Evolutionary conservation across 257 asterid species (phyloP).

Genomic region (Solanum chiquidenum): DNA sequence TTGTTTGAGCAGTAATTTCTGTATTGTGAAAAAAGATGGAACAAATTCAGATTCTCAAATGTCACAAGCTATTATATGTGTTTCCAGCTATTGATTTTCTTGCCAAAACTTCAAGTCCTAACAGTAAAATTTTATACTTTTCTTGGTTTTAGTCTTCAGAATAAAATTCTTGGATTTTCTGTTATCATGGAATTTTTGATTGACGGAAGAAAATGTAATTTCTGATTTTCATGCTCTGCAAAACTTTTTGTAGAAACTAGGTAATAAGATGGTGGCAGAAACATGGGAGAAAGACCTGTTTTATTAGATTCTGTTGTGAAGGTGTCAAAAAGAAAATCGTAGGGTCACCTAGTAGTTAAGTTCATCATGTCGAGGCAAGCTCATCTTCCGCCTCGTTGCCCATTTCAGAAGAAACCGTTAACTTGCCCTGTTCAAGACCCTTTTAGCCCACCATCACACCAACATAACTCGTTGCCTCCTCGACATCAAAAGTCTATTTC

Average conservation of each 20-base stretch:
- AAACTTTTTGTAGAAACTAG: background rate
- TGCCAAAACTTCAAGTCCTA: background rate
- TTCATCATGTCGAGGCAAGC: slow-evolving; percentile 60
- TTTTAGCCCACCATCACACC: slow-evolving; percentile 13
- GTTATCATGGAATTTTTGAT: background rate
- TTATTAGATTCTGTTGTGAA: slow-evolving; percentile 6
- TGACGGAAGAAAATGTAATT: background rate
- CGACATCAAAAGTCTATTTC: slow-evolving; percentile 32
- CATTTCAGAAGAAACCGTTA: slow-evolving; percentile 52
- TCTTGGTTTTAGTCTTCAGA: background rate
- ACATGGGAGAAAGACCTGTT: slow-evolving; percentile 6
- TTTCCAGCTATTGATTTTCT: background rate
- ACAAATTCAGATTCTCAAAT: background rate
- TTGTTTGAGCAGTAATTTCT: background rate
- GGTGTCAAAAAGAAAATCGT: slow-evolving; percentile 7
- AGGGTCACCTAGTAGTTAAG: slow-evolving; percentile 22
- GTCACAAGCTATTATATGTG: background rate
- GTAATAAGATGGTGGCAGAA: slow-evolving; percentile 3
- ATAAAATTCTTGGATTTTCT: background rate
- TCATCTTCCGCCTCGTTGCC: slow-evolving; percentile 88
- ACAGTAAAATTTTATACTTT: background rate
- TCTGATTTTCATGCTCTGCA: background rate
- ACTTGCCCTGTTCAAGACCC: slow-evolving; percentile 9
- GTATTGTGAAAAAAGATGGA: background rate
- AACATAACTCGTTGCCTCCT: slow-evolving; percentile 15